phyloP scores from a whole-genome alignment of 1,284 basidiomycete species.

The Tausonia pullulans region DNA sequence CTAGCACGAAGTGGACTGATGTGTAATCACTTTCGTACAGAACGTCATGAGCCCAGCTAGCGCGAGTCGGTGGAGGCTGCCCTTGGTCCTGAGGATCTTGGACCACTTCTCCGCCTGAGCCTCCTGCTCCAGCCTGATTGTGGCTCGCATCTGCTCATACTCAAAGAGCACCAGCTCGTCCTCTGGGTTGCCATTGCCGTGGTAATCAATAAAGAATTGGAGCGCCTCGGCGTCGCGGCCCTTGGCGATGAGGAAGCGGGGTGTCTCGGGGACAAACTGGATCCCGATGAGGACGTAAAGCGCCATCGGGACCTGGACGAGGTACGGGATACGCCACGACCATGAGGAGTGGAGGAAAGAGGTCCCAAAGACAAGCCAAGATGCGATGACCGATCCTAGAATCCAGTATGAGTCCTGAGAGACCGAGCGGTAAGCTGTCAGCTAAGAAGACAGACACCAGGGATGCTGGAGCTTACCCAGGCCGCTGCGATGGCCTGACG shows the following conservation, averaged over 20 bases:
- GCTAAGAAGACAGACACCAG: too few relatives aligned
- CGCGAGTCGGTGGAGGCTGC: slow-evolving; percentile 31
- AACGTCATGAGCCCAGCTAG: slow-evolving; percentile 33
- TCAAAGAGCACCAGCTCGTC: slow-evolving; percentile 63
- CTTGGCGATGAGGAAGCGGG: slow-evolving; percentile 31
- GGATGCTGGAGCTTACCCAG: slow-evolving; percentile 19
- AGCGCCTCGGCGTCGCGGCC: slow-evolving; percentile 53
- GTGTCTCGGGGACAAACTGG: slow-evolving; percentile 36
- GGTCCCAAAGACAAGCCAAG: slow-evolving; percentile 28
- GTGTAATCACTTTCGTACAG: slow-evolving; percentile 23
- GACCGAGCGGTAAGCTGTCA: slow-evolving; percentile 4
- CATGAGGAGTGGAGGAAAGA: slow-evolving; percentile 23
- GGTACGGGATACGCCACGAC: slow-evolving; percentile 33
- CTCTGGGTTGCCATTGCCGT: slow-evolving; percentile 54
- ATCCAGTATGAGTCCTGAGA: slow-evolving; percentile 30
- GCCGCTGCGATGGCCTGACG: slow-evolving; percentile 27
- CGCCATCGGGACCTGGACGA: slow-evolving; percentile 31
- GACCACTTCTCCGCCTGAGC: slow-evolving; percentile 33
- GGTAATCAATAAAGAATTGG: slow-evolving; percentile 63
- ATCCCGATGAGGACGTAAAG: slow-evolving; percentile 33
- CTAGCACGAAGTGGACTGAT: neutral
- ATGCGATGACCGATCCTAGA: slow-evolving; percentile 26
- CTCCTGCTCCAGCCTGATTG: slow-evolving; percentile 53
- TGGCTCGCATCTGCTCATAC: slow-evolving; percentile 63
- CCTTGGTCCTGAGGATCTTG: slow-evolving; percentile 25